Percentiles rank a stretch among this genome's conserved stretches.
phyloP scores from a whole-genome alignment of 108 stramenopile genomes.

The Nitzschia putrida region DNA sequence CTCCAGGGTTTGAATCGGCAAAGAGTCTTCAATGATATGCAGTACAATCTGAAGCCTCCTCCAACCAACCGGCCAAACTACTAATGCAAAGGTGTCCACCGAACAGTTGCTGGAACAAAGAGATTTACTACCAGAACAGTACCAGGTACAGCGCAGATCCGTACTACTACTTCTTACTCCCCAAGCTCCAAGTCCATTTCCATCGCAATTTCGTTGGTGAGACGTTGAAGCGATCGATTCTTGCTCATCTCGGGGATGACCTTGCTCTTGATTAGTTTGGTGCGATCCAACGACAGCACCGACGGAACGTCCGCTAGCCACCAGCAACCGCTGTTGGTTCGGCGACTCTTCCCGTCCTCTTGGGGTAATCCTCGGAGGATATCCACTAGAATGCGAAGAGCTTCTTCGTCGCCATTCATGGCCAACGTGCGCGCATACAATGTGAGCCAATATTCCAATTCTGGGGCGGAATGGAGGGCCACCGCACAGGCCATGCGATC shows the following conservation, averaged over 20 bases:
- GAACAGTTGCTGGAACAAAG: too few species aligned
- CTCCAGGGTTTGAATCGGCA: neutral
- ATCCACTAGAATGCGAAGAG: conserved; percentile 69
- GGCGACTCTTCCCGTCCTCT: neutral
- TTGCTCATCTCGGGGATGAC: conserved; percentile 84
- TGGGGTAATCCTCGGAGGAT: conserved; percentile 43
- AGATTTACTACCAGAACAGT: too few species aligned
- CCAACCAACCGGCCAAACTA: too few species aligned
- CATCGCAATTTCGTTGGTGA: conserved; percentile 78
- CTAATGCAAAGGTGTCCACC: too few species aligned
- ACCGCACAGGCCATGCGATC: conserved; percentile 85
- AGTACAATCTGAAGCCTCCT: neutral
- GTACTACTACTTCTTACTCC: too few species aligned
- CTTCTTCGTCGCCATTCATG: conserved; percentile 45
- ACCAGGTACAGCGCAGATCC: too few species aligned
- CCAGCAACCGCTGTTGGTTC: conserved; percentile 41
- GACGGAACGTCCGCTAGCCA: conserved; percentile 56
- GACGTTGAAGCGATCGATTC: conserved; percentile 72
- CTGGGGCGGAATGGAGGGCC: conserved; percentile 59
- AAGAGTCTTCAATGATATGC: neutral
- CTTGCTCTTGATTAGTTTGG: conserved; percentile 44
- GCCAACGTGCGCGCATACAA: conserved; percentile 53
- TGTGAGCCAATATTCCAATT: conserved; percentile 72
- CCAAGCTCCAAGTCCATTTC: conserved; percentile 38
- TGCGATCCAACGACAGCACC: conserved; percentile 54